Conservation (phyloP, 805 yeast genomes). For the Debaryomyces castellii region DNA sequence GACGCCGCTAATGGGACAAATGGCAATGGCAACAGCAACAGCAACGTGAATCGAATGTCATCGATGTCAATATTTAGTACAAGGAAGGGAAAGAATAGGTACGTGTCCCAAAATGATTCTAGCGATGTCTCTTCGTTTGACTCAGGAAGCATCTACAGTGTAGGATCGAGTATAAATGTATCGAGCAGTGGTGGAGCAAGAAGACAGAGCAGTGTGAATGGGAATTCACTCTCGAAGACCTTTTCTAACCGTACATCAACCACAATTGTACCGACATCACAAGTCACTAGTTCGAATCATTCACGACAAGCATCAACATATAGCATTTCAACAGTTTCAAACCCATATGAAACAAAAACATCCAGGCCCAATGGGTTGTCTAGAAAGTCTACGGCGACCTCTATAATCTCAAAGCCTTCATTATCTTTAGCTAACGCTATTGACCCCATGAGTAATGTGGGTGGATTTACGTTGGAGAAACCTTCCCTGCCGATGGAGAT, state of each 20-base stretch:
- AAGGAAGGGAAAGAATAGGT: conserved; percentile 24
- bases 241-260: conserved; percentile 14
- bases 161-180: conserved; percentile 14
- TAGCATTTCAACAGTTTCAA: conserved; percentile 28
- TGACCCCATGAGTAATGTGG: conserved; percentile 14
- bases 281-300: conserved; percentile 31
- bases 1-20: conserved; percentile 2
- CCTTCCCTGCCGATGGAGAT: conserved; percentile 68
- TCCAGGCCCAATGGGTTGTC: conserved; percentile 11
- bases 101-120: conserved; percentile 10
- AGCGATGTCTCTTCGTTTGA: conserved; percentile 35
- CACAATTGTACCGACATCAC: conserved; percentile 29
- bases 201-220: conserved; percentile 11
- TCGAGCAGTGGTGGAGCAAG: conserved; percentile 1
- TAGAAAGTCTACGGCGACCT: conserved; percentile 23
- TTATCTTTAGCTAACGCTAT: conserved; percentile 14
- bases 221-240: conserved; percentile 12
- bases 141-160: conserved; percentile 27
- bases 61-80: conserved; percentile 38
- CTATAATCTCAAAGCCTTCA: conserved; percentile 29
- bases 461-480: conserved; percentile 50
- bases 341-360: conserved; percentile 31
- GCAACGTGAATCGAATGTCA: conserved; percentile 22
- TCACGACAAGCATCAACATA: conserved; percentile 41
- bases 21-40: conserved; percentile 2